A percentile compares a stretch with the other conserved stretches of the same genome.
Conservation (phyloP, 257 asterid species). For the Anisodus acutangulus region DNA sequence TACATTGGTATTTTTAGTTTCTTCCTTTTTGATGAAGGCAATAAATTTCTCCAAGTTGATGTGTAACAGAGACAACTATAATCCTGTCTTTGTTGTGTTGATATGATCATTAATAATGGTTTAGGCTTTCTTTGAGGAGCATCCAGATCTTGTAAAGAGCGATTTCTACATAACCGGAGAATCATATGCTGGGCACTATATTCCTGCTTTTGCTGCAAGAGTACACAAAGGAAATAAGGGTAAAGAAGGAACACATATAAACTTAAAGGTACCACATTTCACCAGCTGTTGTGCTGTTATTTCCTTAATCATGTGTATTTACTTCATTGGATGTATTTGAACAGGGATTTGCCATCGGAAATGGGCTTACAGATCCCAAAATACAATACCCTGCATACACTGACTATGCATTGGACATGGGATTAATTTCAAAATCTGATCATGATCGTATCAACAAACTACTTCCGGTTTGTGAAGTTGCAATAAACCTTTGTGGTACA, state of each 20-base stretch:
- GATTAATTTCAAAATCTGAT: constrained; percentile 64
- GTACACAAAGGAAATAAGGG: constrained; percentile 85
- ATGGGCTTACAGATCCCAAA: constrained; percentile 94
- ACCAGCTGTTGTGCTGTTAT: neutral
- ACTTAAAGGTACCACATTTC: constrained; percentile 69
- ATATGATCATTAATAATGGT: constrained; percentile 25
- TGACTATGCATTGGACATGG: constrained; percentile 90
- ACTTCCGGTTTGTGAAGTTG: constrained; percentile 81
- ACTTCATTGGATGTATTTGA: constrained; percentile 38
- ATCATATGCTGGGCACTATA: constrained; percentile 95
- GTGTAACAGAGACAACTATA: neutral
- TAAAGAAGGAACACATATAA: constrained; percentile 74
- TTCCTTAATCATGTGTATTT: constrained; percentile 11
- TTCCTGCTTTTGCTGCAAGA: constrained; percentile 95
- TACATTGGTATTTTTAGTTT: neutral
- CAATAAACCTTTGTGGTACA: constrained; percentile 88
- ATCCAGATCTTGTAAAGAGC: constrained; percentile 71
- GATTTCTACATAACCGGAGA: constrained; percentile 95
- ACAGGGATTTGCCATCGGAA: constrained; percentile 95
- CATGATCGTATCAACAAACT: constrained; percentile 76
- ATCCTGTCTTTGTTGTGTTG: neutral
- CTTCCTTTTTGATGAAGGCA: neutral
- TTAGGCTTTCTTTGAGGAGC: constrained; percentile 90
- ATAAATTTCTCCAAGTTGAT: neutral
- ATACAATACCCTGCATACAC: constrained; percentile 90